Evolutionary conservation across 305 asterid genomes (phyloP).

Genomic region (Plantago coronopus): DNA sequence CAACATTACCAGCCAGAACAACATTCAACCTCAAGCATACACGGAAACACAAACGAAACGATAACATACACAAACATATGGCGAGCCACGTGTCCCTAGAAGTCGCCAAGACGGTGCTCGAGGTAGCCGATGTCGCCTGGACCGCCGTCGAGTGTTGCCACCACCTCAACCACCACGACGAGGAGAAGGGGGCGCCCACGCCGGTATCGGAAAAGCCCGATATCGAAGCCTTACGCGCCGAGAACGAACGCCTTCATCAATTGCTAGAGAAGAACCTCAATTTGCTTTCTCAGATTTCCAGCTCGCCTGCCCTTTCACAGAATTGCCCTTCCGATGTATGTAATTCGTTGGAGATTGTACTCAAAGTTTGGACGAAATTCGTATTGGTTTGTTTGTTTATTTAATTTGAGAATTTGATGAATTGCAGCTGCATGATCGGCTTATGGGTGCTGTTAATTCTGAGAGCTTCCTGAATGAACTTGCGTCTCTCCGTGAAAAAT

Average conservation of each 20-base stretch:
- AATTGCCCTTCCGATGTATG: constrained; percentile 76
- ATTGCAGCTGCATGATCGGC: constrained; percentile 70
- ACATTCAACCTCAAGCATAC: not conserved
- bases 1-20: too few relatives aligned
- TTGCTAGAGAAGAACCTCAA: constrained; percentile 69
- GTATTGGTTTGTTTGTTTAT: not conserved
- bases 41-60: not conserved
- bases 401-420: not conserved
- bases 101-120: constrained; percentile 86
- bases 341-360: too few relatives aligned
- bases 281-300: constrained; percentile 53
- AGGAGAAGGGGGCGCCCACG: constrained; percentile 23
- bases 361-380: not conserved
- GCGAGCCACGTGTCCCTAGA: constrained; percentile 46
- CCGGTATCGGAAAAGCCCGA: constrained; percentile 29
- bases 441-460: constrained; percentile 52
- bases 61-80: constrained; percentile 18
- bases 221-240: constrained; percentile 46
- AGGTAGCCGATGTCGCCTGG: constrained; percentile 92
- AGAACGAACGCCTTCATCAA: constrained; percentile 64
- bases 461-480: constrained; percentile 57
- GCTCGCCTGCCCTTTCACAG: constrained; percentile 39
- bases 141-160: constrained; percentile 71
- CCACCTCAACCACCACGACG: constrained; percentile 35
- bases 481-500: constrained; percentile 38